Conservation (phyloP, 352 stramenopile genomes). For the Aphanomyces euteiches region DNA sequence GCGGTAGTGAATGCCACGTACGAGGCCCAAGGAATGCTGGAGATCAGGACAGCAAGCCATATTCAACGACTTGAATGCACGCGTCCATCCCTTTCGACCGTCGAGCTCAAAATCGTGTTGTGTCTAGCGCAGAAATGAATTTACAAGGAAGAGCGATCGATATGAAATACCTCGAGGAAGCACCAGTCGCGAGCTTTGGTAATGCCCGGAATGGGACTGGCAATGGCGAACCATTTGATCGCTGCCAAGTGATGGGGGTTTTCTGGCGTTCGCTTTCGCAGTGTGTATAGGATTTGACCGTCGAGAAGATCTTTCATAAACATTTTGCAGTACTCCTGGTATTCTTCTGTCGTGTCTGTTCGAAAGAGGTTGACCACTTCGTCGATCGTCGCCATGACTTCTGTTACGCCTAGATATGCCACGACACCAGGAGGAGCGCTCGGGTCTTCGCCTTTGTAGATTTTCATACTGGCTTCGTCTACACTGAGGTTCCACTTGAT, state of each 20-base stretch:
- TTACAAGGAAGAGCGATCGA: not conserved
- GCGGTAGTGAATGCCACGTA: slow-evolving; percentile 67
- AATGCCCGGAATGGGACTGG: slow-evolving; percentile 52
- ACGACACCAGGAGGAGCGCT: not conserved
- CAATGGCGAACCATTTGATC: slow-evolving; percentile 57
- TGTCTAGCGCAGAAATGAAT: slow-evolving; percentile 6
- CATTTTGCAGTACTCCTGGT: not conserved
- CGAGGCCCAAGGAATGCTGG: slow-evolving; percentile 44
- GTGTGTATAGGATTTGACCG: slow-evolving; percentile 54
- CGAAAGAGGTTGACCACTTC: slow-evolving; percentile 16
- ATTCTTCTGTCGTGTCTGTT: slow-evolving; percentile 8
- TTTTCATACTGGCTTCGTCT: slow-evolving; percentile 2
- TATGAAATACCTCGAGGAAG: slow-evolving; percentile 48
- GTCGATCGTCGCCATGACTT: slow-evolving; percentile 23
- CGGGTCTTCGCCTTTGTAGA: slow-evolving; percentile 11
- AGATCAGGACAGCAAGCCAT: slow-evolving; percentile 59
- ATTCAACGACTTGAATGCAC: slow-evolving; percentile 66
- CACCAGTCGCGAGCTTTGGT: slow-evolving; percentile 63
- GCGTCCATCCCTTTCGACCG: slow-evolving; percentile 60
- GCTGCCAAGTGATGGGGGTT: slow-evolving; percentile 47
- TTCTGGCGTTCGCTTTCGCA: slow-evolving; percentile 38
- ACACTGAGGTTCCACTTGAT: slow-evolving; percentile 5
- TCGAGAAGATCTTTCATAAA: slow-evolving; percentile 49
- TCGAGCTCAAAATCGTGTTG: slow-evolving; percentile 64
- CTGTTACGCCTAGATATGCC: not conserved